Percentiles rank a stretch among this genome's conserved stretches.
These are phyloP conservation scores for Pythium biforme DNA, from an alignment of 352 stramenopile genomes.

Conservation along the genomic window DNA sequence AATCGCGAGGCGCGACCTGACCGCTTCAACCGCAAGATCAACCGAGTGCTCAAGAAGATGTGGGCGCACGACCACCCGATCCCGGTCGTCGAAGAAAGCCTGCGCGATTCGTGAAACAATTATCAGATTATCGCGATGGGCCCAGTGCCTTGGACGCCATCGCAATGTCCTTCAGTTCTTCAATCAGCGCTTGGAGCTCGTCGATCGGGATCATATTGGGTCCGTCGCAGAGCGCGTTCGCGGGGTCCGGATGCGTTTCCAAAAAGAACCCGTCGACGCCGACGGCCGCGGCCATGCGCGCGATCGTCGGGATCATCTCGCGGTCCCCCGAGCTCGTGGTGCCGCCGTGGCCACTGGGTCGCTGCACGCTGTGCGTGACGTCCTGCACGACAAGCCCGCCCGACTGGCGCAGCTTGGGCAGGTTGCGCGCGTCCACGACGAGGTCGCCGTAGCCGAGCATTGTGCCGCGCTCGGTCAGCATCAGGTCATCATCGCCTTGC, in stretches of 20 bases:
- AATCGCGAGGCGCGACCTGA: constrained; percentile 53
- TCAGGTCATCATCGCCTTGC: constrained; percentile 65
- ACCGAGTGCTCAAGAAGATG: constrained; percentile 73
- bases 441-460: constrained; percentile 90
- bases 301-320: constrained; percentile 86
- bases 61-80: constrained; percentile 66
- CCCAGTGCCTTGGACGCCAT: constrained; percentile 43
- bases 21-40: constrained; percentile 80
- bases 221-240: constrained; percentile 58
- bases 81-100: constrained; percentile 72
- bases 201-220: constrained; percentile 76
- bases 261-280: constrained; percentile 90
- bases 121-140: constrained; percentile 11
- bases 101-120: constrained; percentile 50
- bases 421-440: constrained; percentile 81
- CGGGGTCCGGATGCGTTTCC: constrained; percentile 81
- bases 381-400: constrained; percentile 82
- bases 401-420: constrained; percentile 61
- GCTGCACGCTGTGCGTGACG: constrained; percentile 85
- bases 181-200: constrained; percentile 58
- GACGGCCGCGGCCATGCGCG: constrained; percentile 77
- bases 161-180: constrained; percentile 76
- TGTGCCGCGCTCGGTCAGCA: constrained; percentile 83
- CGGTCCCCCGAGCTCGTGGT: constrained; percentile 68
- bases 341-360: constrained; percentile 42